Evolutionary conservation across 345 rosid genomes (phyloP).

Genomic region (Hirschfeldia incana): DNA sequence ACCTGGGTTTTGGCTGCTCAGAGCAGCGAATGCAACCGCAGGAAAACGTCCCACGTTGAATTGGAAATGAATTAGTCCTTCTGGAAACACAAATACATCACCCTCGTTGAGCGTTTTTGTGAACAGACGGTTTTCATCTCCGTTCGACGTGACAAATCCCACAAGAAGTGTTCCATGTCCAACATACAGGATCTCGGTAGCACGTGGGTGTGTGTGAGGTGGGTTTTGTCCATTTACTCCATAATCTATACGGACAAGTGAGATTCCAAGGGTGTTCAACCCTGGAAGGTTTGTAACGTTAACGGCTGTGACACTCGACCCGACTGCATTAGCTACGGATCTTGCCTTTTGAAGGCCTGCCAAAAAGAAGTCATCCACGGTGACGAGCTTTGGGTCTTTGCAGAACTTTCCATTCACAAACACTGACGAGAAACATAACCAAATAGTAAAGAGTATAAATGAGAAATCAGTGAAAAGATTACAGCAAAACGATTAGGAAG

Average conservation of each 20-base stretch:
- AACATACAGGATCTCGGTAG: slow-evolving; percentile 20
- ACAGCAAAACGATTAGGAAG: neutral
- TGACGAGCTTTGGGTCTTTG: neutral
- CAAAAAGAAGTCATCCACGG: slow-evolving; percentile 25
- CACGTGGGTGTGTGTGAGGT: neutral
- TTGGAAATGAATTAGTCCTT: slow-evolving; percentile 28
- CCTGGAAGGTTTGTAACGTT: slow-evolving; percentile 17
- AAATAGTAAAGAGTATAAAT: neutral
- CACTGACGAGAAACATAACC: neutral
- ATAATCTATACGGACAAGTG: neutral
- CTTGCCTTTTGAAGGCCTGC: neutral
- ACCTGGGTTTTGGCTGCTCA: neutral
- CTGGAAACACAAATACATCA: slow-evolving; percentile 33
- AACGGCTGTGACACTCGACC: neutral
- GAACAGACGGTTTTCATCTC: slow-evolving; percentile 21
- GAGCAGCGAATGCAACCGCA: neutral
- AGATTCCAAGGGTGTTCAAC: slow-evolving; percentile 37
- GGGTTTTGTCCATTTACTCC: neutral
- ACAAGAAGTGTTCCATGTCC: slow-evolving; percentile 3
- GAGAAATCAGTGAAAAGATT: neutral
- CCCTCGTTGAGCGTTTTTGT: slow-evolving; percentile 3
- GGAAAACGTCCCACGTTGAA: neutral
- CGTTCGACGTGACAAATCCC: slow-evolving; percentile 25
- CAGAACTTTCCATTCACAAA: slow-evolving; percentile 26
- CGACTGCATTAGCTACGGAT: neutral